Base-by-base conservation (phyloP, 371 early-diverging fungal species). In the Rhizopus stolonifer region DNA sequence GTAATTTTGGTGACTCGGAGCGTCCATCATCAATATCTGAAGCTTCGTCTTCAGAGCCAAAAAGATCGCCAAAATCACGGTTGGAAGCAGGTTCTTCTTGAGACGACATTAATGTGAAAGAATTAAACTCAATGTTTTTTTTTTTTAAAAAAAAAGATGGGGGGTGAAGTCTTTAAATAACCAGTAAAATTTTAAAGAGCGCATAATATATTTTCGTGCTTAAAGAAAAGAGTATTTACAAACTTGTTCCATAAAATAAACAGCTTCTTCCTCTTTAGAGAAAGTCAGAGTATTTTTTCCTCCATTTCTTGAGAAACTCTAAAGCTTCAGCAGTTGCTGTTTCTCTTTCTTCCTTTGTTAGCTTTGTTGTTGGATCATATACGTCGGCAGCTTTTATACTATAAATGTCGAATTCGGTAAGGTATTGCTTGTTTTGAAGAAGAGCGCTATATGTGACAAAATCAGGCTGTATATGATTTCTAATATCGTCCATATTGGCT, bases 21-120 rank as follows among this genome's bases (percentile, higher is more conserved):
- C 64, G 57, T 38, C 64, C 72, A 38, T 65, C 66, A 43, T 68
- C 77, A 57, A 72, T 63, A 54, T 72, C 72, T 25, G 72, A 70
- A 11, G 67, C 73, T 61, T 78, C 78, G 24, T 78, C 68, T 15
- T 74, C 78, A 9, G 78, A 74, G 25, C 78, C 78, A 53, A 78
- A 74, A 6, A 78, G 65, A 49, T 70, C 65, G n/a, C 60, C 69
- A 56, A 75, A 71, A 17, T 69, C 64, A 39, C 60, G 60, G 11
- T 69, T 64, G 38, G 69, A 54, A 17, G 21, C 15, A 21, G 42
- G 42, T 42, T 42, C 42, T 21, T 42, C 42, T 42, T 17, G 42
- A 19, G 18, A 42, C 19, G 42, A 42, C 42, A 42, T 42, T 18
- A 2, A 36, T 36, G n/a, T 36, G n/a, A n/a, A n/a, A 36, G 1